A percentile compares a stretch with the other conserved stretches of the same genome.
phyloP scores from a whole-genome alignment of 805 yeast species.

The Ogataea pilisensis region DNA sequence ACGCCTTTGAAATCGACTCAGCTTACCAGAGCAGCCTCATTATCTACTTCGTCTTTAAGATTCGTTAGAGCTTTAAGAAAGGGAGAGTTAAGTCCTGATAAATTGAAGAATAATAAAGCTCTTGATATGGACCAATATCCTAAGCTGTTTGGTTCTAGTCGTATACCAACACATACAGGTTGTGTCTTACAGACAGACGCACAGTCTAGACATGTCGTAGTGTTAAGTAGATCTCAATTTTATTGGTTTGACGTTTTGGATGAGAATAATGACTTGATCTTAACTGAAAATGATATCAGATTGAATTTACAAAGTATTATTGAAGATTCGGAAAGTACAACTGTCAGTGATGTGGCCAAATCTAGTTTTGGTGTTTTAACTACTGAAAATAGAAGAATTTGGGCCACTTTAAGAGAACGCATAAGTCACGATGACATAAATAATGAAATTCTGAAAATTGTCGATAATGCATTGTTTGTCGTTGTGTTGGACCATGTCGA shows the following conservation, averaged over 20 bases:
- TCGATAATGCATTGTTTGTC: conserved; percentile 79
- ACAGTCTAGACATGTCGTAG: conserved; percentile 74
- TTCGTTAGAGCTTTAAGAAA: conserved; percentile 77
- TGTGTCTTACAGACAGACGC: conserved; percentile 82
- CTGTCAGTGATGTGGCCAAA: conserved; percentile 57
- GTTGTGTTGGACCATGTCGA: conserved; percentile 79
- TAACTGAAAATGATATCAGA: conserved; percentile 71
- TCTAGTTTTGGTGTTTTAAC: conserved; percentile 86
- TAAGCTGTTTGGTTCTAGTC: conserved; percentile 78
- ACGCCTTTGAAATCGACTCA: conserved; percentile 63
- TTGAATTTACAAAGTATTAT: conserved; percentile 73
- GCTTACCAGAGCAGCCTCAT: conserved; percentile 74
- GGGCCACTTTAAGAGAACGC: conserved; percentile 72
- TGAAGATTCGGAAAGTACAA: conserved; percentile 59
- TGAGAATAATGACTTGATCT: conserved; percentile 60
- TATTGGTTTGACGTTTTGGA: conserved; percentile 95
- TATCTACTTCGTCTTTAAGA: conserved; percentile 71
- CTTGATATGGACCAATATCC: conserved; percentile 91
- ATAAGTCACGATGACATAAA: conserved; percentile 47
- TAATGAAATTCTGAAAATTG: conserved; percentile 63
- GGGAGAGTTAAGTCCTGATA: conserved; percentile 70
- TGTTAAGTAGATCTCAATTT: conserved; percentile 79
- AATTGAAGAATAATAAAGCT: conserved; percentile 53
- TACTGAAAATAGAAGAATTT: conserved; percentile 80
- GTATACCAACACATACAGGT: conserved; percentile 79